Evolutionary conservation across 495 filamentous ascomycete species (phyloP).

Genomic region (Penicillium taxi): DNA sequence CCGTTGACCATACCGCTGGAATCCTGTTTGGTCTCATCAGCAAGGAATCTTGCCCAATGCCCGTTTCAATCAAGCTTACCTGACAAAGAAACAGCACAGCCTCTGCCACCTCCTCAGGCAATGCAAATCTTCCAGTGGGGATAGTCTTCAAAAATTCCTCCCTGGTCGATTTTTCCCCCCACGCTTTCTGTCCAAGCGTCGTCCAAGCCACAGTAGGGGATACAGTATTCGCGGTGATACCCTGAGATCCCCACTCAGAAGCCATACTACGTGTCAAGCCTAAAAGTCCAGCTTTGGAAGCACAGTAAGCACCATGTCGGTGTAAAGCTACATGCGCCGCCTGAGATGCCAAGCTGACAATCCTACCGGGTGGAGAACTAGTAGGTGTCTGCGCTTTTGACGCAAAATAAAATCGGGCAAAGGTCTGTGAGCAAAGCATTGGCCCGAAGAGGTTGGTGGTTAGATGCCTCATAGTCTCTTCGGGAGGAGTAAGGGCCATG

Average conservation of each 20-base stretch:
- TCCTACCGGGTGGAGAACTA: constrained; percentile 24
- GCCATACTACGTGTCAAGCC: constrained; percentile 45
- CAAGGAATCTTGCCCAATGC: not conserved
- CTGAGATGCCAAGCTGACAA: constrained; percentile 34
- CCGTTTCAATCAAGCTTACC: constrained; percentile 16
- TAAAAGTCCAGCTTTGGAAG: constrained; percentile 40
- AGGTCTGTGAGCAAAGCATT: constrained; percentile 38
- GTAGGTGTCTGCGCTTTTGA: constrained; percentile 14
- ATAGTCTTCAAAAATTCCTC: constrained; percentile 31
- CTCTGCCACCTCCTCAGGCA: constrained; percentile 37
- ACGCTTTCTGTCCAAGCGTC: constrained; percentile 31
- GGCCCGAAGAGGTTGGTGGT: constrained; percentile 31
- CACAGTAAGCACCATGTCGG: constrained; percentile 40
- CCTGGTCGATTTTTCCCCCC: constrained; percentile 25
- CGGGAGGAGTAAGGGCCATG: constrained; percentile 30
- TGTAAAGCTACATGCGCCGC: constrained; percentile 32
- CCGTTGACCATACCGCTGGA: constrained; percentile 40
- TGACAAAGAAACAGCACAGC: constrained; percentile 33
- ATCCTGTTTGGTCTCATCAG: constrained; percentile 16
- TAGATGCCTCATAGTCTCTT: constrained; percentile 34
- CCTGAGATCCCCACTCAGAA: constrained; percentile 31
- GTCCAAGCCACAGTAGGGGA: constrained; percentile 39
- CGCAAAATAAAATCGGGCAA: constrained; percentile 31
- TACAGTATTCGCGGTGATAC: constrained; percentile 32
- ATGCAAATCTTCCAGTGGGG: constrained; percentile 35